Conservation (phyloP, 164 flowering plant species). For the Nymphaea thermarum region DNA sequence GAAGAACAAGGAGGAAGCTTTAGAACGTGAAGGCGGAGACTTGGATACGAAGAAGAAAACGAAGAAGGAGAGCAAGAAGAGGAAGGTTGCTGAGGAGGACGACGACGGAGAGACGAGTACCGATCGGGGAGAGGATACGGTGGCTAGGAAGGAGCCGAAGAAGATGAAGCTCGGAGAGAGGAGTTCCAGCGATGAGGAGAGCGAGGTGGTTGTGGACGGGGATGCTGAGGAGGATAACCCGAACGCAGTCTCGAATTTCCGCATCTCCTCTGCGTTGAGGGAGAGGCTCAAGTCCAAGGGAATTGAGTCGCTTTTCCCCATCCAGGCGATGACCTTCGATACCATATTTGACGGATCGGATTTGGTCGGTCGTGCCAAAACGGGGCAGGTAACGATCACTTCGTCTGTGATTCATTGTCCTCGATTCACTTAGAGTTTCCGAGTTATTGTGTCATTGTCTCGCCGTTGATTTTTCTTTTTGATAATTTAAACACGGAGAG, state of each 20-base stretch:
- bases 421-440: background rate
- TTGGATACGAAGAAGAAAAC: constrained; percentile 5
- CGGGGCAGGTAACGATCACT: constrained; percentile 65
- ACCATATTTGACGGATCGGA: constrained; percentile 61
- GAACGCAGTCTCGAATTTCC: constrained; percentile 47
- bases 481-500: too few species aligned
- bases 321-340: constrained; percentile 83
- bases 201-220: constrained; percentile 10
- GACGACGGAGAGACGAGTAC: constrained; percentile 13
- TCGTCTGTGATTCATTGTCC: background rate
- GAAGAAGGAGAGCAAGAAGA: constrained; percentile 9
- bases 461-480: too few species aligned
- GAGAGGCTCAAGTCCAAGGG: constrained; percentile 57
- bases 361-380: constrained; percentile 86
- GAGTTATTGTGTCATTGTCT: background rate
- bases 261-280: constrained; percentile 53
- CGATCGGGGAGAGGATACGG: constrained; percentile 6
- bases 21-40: constrained; percentile 1
- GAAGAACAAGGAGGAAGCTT: constrained; percentile 3
- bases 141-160: constrained; percentile 11
- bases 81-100: constrained; percentile 7
- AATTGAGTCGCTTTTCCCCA: constrained; percentile 71
- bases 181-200: constrained; percentile 16
- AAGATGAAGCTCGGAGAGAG: constrained; percentile 19
- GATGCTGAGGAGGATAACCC: constrained; percentile 25